Conservation (phyloP, 192 early-diverging fungal genomes). For the Rhizophagus clarus region DNA sequence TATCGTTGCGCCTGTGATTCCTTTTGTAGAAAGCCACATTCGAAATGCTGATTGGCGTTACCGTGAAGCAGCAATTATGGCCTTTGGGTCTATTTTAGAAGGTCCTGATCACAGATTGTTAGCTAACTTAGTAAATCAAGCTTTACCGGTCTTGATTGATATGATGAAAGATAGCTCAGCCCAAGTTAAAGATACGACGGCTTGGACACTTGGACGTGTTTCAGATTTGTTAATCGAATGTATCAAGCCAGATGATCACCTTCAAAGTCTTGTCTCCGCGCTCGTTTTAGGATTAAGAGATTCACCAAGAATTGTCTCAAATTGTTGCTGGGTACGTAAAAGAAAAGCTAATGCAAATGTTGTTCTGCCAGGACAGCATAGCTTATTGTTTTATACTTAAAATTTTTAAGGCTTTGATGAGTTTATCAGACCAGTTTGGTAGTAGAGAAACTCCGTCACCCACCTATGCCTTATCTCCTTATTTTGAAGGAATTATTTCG, state of each 20-base stretch:
- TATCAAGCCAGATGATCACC: slow-evolving; percentile 73
- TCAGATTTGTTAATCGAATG: slow-evolving; percentile 77
- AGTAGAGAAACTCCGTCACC: slow-evolving; percentile 54
- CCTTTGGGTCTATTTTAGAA: slow-evolving; percentile 97
- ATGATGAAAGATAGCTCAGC: slow-evolving; percentile 86
- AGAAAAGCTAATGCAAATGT: no score
- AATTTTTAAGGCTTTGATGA: slow-evolving; percentile 75
- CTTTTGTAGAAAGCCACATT: slow-evolving; percentile 89
- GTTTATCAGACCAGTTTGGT: slow-evolving; percentile 82
- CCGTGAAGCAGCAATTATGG: slow-evolving; percentile 97
- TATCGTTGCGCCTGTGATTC: slow-evolving; percentile 83
- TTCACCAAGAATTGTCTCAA: slow-evolving; percentile 85
- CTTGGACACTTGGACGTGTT: slow-evolving; percentile 98
- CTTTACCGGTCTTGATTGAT: slow-evolving; percentile 84
- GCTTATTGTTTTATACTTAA: neutral
- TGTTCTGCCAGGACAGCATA: neutral
- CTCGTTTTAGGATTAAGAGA: slow-evolving; percentile 85
- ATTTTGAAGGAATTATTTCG: slow-evolving; percentile 81
- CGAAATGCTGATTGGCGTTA: slow-evolving; percentile 86
- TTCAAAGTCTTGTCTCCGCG: slow-evolving; percentile 72
- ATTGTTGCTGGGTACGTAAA: slow-evolving; percentile 85
- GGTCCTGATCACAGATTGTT: slow-evolving; percentile 75
- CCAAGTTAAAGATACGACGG: slow-evolving; percentile 96
- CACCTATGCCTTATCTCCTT: slow-evolving; percentile 76
- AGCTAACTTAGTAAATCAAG: slow-evolving; percentile 75